These are phyloP conservation scores for Zymoseptoria pseudotritici DNA, from an alignment of 2,329 filamentous ascomycete species.

Conservation along the genomic window DNA sequence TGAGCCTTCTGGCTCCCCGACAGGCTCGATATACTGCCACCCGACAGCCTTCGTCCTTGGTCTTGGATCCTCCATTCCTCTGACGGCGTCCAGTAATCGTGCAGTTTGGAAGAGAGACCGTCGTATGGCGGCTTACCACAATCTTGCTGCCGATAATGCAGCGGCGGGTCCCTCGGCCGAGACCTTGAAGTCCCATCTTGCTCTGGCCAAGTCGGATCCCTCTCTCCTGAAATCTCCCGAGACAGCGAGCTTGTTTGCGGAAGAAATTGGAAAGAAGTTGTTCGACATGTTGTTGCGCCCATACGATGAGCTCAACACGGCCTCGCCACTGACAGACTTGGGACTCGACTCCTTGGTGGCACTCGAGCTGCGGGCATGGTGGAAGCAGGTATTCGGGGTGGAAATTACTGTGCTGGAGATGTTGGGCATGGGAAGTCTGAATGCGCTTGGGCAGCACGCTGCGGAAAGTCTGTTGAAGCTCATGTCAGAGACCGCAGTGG, in stretches of 20 bases:
- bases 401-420: conserved; percentile 1
- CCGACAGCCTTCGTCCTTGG: too few species aligned
- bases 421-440: conserved; percentile 1
- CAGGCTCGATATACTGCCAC: too few species aligned
- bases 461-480: not conserved
- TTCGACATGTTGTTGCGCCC: not conserved
- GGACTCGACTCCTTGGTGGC: conserved; percentile 9
- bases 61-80: too few species aligned
- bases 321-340: not conserved
- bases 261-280: not conserved
- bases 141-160: not conserved
- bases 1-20: too few species aligned
- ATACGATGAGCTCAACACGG: not conserved
- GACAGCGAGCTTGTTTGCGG: not conserved
- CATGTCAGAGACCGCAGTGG: too few species aligned
- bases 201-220: not conserved
- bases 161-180: not conserved
- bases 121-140: too few species aligned
- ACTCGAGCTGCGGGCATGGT: conserved; percentile 8
- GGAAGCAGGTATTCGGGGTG: not conserved
- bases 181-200: not conserved
- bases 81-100: too few species aligned
- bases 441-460: conserved; percentile 2
- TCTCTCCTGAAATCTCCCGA: not conserved
- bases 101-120: too few species aligned